Evolutionary conservation across 805 yeast genomes (phyloP), one percentile per base, ranked within the genome.

Genomic region (Blastobotrys chiropterorum): DNA sequence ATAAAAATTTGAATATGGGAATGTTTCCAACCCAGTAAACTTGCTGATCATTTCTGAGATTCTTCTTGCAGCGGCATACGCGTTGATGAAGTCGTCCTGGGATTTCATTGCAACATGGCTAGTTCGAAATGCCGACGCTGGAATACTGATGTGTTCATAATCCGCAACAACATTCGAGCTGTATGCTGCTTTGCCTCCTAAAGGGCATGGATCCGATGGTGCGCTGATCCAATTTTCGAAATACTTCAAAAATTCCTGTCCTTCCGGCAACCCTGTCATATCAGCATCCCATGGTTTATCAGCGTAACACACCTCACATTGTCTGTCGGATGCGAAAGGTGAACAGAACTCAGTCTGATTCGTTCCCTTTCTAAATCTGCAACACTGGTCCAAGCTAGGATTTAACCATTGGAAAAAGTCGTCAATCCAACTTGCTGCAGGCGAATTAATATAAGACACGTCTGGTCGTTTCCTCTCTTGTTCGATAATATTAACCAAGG

Each of bases 101-200:
- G 96, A 85, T 54, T 86, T 74, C 55, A 92, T 72, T 1, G 97
- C 92, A 1, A 64, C 65, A 65, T 94, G 98, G 4, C 86, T 77
- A 1, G 92, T 80, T 58, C 98, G 73, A 70, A 92, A 89, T n/a
- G 77, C 75, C 0, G 89, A 80, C 1, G 92, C 72, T 7, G 62
- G 57, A 3, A 89, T 75, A 1, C 59, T 55, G 1, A 66, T 66
- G 0, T 67, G 58, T 0, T 70, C 68, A 30, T 69, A 68, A 52
- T 74, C 73, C 22, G 74, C 69, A 1, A 75, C 69, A 8, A 88
- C 70, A 0, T 90, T 73, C 3, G 73, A 68, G 1, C 86, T 75
- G 64, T 92, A 92, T 0, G 97, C 96, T 0, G 97, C 97, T 62
- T 86, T 86, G 1, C 99, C 99, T 2, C 96, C 98, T 22, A 92